Base-by-base conservation (phyloP, 768 basidiomycete genomes). In the Austroboletus eburneus region DNA sequence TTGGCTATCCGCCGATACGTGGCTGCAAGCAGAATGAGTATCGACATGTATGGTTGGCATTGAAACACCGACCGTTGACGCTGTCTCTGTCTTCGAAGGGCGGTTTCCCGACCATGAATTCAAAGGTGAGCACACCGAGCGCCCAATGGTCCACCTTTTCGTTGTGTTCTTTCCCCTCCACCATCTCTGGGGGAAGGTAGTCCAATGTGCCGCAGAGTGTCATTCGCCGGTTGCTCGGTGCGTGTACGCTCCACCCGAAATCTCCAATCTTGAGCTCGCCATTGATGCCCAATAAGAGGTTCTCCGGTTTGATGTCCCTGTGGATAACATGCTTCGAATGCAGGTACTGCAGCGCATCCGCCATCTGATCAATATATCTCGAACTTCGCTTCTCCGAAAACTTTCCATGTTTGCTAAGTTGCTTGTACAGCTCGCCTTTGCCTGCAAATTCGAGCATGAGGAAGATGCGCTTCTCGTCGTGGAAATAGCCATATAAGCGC, bases 241-340 rank as follows among this genome's bases (percentile, higher is more conserved):
- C 95, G 64, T 98, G 95, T 8, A 96, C 92, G 58, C 87, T 91
- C 95, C 96, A 99, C 9, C 96, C 96, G 66, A 98, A 98, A 67
- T 98, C 95, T 3, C 85, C 96, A 51, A 99, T 95, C 76, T 99
- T 98, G 57, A 99, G 73, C 64, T 98, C 95, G 33, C 95, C 95
- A 56, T 93, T 91, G 58, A 98, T 80, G 10, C 94, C 94, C 12
- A 98, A 73, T 25, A 99, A 76, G 40, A 99, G 69, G 65, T 99
- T 99, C 71, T 99, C 95, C 0, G 96, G 96, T 68, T 99, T 99
- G 72, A 99, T 99, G 59, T 99, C 96, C 25, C 96, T 82, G 66
- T 99, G 96, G 42, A 98, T 99, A 60, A 99, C 93, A 61, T 98
- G 94, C 62, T 98, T 99, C 43, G 75, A 72, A 63, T 99, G 96